Evolutionary conservation across 495 filamentous ascomycete species (phyloP), one percentile per base, ranked within the genome.

Genomic region (Penicillium herquei): DNA sequence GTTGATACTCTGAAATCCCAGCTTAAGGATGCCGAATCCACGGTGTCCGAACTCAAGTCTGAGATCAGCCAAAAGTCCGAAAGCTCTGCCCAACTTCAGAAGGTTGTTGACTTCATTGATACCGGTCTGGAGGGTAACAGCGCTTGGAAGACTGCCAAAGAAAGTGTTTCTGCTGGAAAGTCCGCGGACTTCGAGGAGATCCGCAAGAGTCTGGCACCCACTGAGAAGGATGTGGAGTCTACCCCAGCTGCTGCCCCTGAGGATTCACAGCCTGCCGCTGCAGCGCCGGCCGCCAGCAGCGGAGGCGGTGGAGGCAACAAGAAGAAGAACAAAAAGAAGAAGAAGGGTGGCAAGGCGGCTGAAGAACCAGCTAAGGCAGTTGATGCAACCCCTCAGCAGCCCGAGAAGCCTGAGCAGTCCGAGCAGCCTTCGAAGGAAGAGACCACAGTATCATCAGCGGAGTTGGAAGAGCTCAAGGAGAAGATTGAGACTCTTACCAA

Each of bases 301-400:
- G 60, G 62, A 30, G 48, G 47, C 6, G 65, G 53, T 6, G 56
- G 62, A 31, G 21, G 21, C 4, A 64, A 61, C 3, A 91, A 87
- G 68, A 94, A 91, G 76, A 96, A 90, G 65, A 94, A 89, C 45
- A 89, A 86, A 49, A 94, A 93, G 68, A 96, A 93, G 78, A 96
- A 94, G 80, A 96, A 91, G 78, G 85, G 83, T 39, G 83, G 79
- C 13, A 85, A 82, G 48, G 76, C 70, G 43, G 50, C 68, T 6
- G 64, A 74, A n/a, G 73, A 80, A 52, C 47, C 75, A 4, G 56
- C 57, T 14, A 70, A 77, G 52, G 64, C 70, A n/a, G 47, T 62
- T 12, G 65, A 70, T 30, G 44, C 58, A 26, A 50, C 62, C 11
- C 47, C 59, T 3, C 55, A 61, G 11, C 43, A 66, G 47, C 14